Conservation (phyloP, 305 asterid genomes). For the Plantago lanceolata region DNA sequence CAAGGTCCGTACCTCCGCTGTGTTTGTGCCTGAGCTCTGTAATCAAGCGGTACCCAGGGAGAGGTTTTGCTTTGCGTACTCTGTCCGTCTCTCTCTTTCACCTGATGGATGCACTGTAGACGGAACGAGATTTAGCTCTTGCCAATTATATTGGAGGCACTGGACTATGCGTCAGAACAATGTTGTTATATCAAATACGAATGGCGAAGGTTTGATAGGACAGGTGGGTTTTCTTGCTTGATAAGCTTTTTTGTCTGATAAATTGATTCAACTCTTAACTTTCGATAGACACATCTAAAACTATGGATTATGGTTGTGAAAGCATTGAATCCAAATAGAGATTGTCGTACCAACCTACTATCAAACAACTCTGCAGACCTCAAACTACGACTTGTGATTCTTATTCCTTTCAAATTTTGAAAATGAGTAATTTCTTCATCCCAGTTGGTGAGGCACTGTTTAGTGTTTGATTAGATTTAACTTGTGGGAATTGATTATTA, state of each 20-base stretch:
- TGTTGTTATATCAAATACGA: slow-evolving; percentile 42
- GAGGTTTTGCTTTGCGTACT: slow-evolving; percentile 69
- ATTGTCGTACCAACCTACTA: slow-evolving; percentile 1
- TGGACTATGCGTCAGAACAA: slow-evolving; percentile 66
- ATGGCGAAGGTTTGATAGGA: slow-evolving; percentile 93
- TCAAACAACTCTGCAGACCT: too few species aligned
- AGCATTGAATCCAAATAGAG: neutral
- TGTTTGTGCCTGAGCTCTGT: slow-evolving; percentile 72
- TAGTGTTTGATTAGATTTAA: too few species aligned
- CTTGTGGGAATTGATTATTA: too few species aligned
- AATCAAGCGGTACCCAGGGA: slow-evolving; percentile 51
- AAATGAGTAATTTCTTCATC: too few species aligned
- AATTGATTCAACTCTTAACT: slow-evolving; percentile 3
- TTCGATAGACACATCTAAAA: slow-evolving; percentile 1
- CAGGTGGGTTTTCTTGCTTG: slow-evolving; percentile 42
- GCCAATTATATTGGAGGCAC: slow-evolving; percentile 80
- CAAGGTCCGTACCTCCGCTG: slow-evolving; percentile 94
- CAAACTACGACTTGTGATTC: too few species aligned
- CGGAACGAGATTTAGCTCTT: slow-evolving; percentile 53
- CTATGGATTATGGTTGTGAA: neutral
- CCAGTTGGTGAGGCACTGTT: too few species aligned
- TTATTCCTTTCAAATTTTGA: too few species aligned
- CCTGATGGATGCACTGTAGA: slow-evolving; percentile 66
- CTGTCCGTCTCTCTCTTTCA: slow-evolving; percentile 76
- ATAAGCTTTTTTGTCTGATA: slow-evolving; percentile 11